A percentile compares a stretch with the other conserved stretches of the same genome.
Evolutionary conservation across 176 grass and related monocot species (phyloP).

Genomic region (Oryza punctata): DNA sequence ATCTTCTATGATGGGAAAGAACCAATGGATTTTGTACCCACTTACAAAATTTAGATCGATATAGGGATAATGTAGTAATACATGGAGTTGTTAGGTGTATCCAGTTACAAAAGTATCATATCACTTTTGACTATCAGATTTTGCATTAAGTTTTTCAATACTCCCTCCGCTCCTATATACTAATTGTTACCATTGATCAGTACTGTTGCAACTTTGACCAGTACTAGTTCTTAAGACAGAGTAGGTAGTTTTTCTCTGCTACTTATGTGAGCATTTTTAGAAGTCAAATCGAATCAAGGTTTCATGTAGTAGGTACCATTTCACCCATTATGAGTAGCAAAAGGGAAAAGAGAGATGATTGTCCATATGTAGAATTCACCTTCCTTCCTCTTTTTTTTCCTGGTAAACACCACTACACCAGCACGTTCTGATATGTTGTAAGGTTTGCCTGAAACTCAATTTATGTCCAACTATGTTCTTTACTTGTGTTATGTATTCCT

Average conservation of each 20-base stretch:
- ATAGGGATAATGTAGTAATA: background rate
- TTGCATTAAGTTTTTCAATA: background rate
- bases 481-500: background rate
- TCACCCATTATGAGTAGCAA: background rate
- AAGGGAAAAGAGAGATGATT: background rate
- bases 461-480: background rate
- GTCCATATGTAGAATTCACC: background rate
- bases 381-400: background rate
- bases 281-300: background rate
- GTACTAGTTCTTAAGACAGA: background rate
- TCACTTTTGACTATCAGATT: background rate
- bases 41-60: background rate
- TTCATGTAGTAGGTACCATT: background rate
- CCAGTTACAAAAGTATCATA: background rate
- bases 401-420: background rate
- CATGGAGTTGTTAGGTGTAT: background rate
- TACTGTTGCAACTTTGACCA: too few relatives aligned
- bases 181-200: too few relatives aligned
- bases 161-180: too few relatives aligned
- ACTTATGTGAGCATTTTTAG: background rate
- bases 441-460: slow-evolving; percentile 6
- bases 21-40: background rate
- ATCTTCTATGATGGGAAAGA: background rate
- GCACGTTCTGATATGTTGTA: background rate
- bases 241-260: background rate